Percentiles rank a stretch among this genome's conserved stretches.
These are phyloP conservation scores for Naganishia onofrii DNA, from an alignment of 768 basidiomycete genomes.

Conservation along the genomic window DNA sequence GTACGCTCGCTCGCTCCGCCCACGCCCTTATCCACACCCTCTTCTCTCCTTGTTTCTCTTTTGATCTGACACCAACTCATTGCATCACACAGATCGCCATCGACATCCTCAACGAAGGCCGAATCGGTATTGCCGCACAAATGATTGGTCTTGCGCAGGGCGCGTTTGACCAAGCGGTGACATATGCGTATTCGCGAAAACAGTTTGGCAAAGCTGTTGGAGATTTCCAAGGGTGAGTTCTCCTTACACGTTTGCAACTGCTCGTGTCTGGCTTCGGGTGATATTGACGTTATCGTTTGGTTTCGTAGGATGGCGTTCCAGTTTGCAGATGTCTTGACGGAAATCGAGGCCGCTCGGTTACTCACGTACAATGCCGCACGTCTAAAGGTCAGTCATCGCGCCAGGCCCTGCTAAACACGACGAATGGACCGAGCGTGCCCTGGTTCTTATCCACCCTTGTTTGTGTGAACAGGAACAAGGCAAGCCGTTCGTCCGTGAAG, in stretches of 20 bases:
- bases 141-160: conserved; percentile 98
- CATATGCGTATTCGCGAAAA: conserved; percentile 86
- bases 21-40: neutral
- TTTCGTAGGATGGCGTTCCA: conserved; percentile 72
- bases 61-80: conserved; percentile 56
- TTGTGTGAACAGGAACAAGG: conserved; percentile 68
- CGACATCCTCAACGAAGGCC: conserved; percentile 93
- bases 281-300: neutral
- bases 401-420: too few relatives aligned
- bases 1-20: neutral
- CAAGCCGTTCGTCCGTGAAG: conserved; percentile 78
- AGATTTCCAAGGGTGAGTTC: conserved; percentile 50
- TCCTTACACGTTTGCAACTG: too few relatives aligned
- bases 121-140: conserved; percentile 96
- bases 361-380: conserved; percentile 95
- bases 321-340: conserved; percentile 81
- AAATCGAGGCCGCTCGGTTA: conserved; percentile 84
- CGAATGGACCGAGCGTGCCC: too few relatives aligned
- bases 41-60: neutral
- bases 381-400: conserved; percentile 53
- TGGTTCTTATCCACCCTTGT: neutral
- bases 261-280: too few relatives aligned
- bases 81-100: conserved; percentile 70
- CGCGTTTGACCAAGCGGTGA: conserved; percentile 91
- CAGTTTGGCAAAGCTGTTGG: conserved; percentile 94